Evolutionary conservation across 768 basidiomycete species (phyloP).

Genomic region (Cubamyces lactineus): DNA sequence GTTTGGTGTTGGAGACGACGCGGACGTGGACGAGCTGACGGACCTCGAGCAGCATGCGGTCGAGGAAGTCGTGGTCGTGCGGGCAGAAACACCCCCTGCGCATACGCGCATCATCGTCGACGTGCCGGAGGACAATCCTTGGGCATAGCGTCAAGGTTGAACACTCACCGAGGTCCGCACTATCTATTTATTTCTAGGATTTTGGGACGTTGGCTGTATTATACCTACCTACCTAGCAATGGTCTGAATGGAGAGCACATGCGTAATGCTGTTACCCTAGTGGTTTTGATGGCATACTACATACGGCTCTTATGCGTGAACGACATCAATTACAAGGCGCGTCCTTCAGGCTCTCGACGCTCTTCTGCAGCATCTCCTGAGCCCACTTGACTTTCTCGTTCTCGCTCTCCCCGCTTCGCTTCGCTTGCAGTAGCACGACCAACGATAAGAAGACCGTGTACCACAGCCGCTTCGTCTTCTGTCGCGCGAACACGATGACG

Average conservation of each 20-base stretch:
- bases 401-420: conserved; percentile 37
- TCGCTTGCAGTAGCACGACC: conserved; percentile 51
- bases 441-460: conserved; percentile 69
- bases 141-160: conserved; percentile 42
- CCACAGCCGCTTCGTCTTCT: conserved; percentile 78
- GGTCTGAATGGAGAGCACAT: neutral
- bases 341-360: conserved; percentile 48
- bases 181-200: neutral
- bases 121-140: conserved; percentile 55
- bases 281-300: neutral
- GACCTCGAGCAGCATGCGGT: conserved; percentile 34
- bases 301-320: neutral
- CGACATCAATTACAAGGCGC: conserved; percentile 49
- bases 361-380: conserved; percentile 39
- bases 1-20: conserved; percentile 43
- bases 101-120: conserved; percentile 44
- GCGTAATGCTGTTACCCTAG: neutral
- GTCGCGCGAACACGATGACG: conserved; percentile 60
- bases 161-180: neutral
- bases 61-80: conserved; percentile 30
- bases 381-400: conserved; percentile 34
- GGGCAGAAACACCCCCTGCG: conserved; percentile 47
- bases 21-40: conserved; percentile 42
- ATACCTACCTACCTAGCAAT: neutral
- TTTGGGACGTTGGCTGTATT: neutral